A percentile compares a stretch with the other conserved stretches of the same genome.
These are phyloP conservation scores for Metschnikowia bowlesiae DNA, from an alignment of 805 yeast species.

Conservation along the genomic window DNA sequence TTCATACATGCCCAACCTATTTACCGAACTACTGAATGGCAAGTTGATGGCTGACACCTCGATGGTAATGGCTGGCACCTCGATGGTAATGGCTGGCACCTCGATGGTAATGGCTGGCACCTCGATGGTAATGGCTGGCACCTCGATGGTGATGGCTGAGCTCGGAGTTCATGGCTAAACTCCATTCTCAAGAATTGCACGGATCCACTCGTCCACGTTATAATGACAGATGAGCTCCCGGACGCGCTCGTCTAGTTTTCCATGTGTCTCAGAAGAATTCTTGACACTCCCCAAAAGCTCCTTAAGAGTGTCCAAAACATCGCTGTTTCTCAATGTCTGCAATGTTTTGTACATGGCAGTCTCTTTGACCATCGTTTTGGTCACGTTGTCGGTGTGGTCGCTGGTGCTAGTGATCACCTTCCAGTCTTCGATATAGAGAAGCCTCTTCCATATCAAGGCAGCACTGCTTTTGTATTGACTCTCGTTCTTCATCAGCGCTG, in stretches of 20 bases:
- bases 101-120: too few relatives aligned
- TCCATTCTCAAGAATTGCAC: conserved; percentile 2
- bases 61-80: too few relatives aligned
- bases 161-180: conserved; percentile 9
- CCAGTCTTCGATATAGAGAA: conserved; percentile 55
- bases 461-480: conserved; percentile 18
- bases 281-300: conserved; percentile 7
- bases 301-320: conserved; percentile 7
- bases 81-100: too few relatives aligned
- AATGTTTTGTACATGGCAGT: conserved; percentile 46
- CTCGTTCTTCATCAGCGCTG: conserved; percentile 37
- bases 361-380: conserved; percentile 34
- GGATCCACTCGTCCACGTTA: conserved; percentile 24
- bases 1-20: too few relatives aligned
- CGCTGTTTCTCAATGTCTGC: conserved; percentile 5
- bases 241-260: conserved; percentile 12
- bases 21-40: too few relatives aligned
- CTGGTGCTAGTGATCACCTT: conserved; percentile 29
- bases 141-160: not conserved
- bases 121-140: too few relatives aligned
- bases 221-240: conserved; percentile 13
- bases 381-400: conserved; percentile 38
- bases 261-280: conserved; percentile 2
- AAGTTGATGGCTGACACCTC: not conserved
- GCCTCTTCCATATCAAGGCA: conserved; percentile 52